Evolutionary conservation across 441 rosid species (phyloP), one percentile per base, ranked within the genome.

Genomic region (Corymbia citriodora): DNA sequence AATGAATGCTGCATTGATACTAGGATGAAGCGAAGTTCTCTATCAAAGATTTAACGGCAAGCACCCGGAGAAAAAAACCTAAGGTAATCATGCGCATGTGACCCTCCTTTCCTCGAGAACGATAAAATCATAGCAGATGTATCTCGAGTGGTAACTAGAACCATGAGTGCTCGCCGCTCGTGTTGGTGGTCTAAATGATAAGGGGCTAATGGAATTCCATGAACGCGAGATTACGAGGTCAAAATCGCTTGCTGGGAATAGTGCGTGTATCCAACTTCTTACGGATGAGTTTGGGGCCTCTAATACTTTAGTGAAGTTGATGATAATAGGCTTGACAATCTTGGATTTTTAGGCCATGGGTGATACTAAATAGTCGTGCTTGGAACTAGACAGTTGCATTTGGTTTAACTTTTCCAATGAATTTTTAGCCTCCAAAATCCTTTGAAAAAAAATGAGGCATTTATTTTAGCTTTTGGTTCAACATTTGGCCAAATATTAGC

Each of bases 361-460:
- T 72, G 9, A 12, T 72, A 3, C 27, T n/a, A 36, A 65, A 65
- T 65, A 65, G 74, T 5, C 21, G 16, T 68, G 74, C 19, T 40
- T 68, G 11, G 5, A 68, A n/a, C 3, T 21, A 31, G n/a, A 63
- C 8, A 3, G n/a, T 10, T 59, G 65, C 25, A 7, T 59, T 59
- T 59, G n/a, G 7, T 59, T 25, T 14, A 2, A 0, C 0, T 23
- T 59, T 59, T 14, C 10, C 14, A 23, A 57, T 0, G 29, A 9
- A 6, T 25, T 59, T 40, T 40, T 40, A 40, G 45, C 45, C 45
- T 40, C 6, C 45, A 40, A 40, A 40, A 40, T 40, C 45, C 45
- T 40, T 40, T 40, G 45, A 40, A 4, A 40, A 40, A 40, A 40
- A 40, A 40, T 40, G 45, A 40, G 45, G 45, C 6, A 40, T 40